phyloP scores from a whole-genome alignment of 2,329 filamentous ascomycete genomes.

The Blumeria hordei region DNA sequence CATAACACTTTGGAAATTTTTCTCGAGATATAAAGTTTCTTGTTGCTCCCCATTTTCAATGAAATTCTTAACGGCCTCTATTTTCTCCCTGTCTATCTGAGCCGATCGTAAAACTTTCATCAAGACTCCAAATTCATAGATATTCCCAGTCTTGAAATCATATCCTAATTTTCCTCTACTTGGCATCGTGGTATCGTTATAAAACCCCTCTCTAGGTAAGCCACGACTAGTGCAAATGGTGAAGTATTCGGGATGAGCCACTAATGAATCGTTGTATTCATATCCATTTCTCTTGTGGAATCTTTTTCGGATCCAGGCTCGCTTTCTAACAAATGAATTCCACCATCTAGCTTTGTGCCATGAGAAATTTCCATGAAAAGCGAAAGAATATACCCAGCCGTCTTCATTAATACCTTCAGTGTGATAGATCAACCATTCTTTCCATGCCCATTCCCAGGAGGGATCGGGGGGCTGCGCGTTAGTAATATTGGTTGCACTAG shows the following conservation, averaged over 20 bases:
- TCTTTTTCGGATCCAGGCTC: conserved; percentile 69
- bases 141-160: conserved; percentile 28
- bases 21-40: conserved; percentile 51
- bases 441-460: conserved; percentile 73
- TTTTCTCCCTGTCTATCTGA: conserved; percentile 75
- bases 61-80: conserved; percentile 62
- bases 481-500: conserved; percentile 42
- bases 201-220: conserved; percentile 5
- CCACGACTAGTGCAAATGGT: conserved; percentile 35
- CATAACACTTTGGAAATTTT: conserved; percentile 66
- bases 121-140: conserved; percentile 32
- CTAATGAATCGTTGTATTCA: conserved; percentile 26
- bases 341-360: conserved; percentile 91
- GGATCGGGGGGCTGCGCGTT: conserved; percentile 88
- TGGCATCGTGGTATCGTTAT: conserved; percentile 3
- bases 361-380: conserved; percentile 46
- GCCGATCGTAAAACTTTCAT: conserved; percentile 42
- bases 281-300: conserved; percentile 31
- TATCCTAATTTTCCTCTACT: conserved; percentile 14
- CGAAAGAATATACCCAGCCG: conserved; percentile 91
- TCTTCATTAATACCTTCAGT: conserved; percentile 68
- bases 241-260: conserved; percentile 59
- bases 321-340: conserved; percentile 76
- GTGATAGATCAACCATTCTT: conserved; percentile 39
- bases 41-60: conserved; percentile 43